Percentiles rank a stretch among this genome's conserved stretches.
phyloP scores from a whole-genome alignment of 257 asterid genomes.

The Nicotiana attenuata region DNA sequence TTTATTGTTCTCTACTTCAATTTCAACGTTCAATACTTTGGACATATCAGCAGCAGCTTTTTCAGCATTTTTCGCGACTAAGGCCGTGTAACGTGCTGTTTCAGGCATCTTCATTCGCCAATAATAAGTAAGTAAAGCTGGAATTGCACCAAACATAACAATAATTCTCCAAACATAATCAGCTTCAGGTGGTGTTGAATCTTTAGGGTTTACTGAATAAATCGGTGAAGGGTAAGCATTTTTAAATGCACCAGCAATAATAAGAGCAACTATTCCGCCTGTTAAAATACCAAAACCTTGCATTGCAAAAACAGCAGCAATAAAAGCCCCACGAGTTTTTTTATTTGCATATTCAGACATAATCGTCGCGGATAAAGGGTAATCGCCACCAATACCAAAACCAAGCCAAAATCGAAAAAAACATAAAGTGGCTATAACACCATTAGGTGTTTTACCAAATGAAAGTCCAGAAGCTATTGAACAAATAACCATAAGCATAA shows the following conservation, averaged over 20 bases:
- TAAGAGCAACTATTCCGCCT: conserved; percentile 37
- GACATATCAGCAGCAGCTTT: conserved; percentile 53
- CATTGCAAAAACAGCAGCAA: conserved; percentile 52
- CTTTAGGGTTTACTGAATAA: background rate
- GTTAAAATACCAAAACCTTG: conserved; percentile 51
- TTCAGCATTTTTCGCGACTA: conserved; percentile 40
- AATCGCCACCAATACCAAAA: conserved; percentile 52
- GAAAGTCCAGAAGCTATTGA: conserved; percentile 43
- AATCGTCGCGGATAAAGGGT: conserved; percentile 51
- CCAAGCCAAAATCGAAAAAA: conserved; percentile 59
- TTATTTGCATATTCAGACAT: conserved; percentile 56
- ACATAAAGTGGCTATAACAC: conserved; percentile 46
- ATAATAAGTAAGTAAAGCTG: conserved; percentile 46
- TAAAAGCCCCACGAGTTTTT: conserved; percentile 47
- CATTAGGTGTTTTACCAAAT: conserved; percentile 24
- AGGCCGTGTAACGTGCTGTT: conserved; percentile 56
- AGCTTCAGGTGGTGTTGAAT: conserved; percentile 31
- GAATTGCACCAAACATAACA: conserved; percentile 50
- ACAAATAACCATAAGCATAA: conserved; percentile 38
- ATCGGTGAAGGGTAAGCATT: conserved; percentile 30
- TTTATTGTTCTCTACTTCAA: conserved; percentile 27
- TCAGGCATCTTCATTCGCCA: conserved; percentile 75
- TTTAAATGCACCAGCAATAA: conserved; percentile 29
- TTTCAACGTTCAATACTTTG: conserved; percentile 41
- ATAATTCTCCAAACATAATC: conserved; percentile 39